phyloP scores from a whole-genome alignment of 139 green algal species.

The Chlorella ohadii region DNA sequence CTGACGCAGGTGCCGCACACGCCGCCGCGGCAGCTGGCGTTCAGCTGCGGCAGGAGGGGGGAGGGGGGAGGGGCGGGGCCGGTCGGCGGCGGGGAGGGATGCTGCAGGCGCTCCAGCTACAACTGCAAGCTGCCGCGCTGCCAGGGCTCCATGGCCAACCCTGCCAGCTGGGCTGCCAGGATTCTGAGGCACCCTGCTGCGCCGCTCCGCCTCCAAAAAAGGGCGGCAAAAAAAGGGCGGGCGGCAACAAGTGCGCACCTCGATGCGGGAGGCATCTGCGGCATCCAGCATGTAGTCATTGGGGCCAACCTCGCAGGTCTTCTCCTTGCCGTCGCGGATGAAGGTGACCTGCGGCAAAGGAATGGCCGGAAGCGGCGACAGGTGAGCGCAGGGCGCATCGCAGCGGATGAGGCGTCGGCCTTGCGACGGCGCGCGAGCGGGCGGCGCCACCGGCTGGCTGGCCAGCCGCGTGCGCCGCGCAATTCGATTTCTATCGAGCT shows the following conservation, averaged over 20 bases:
- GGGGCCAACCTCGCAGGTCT: background rate
- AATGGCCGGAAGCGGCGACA: background rate
- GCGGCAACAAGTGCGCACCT: constrained; percentile 15
- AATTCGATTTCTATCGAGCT: no score
- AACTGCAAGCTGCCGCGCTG: no score
- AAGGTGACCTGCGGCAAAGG: constrained; percentile 25
- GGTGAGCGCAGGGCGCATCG: no score
- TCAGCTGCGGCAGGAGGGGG: background rate
- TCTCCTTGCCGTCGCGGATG: background rate
- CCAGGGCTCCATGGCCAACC: no score
- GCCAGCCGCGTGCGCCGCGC: background rate
- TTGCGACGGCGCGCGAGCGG: background rate
- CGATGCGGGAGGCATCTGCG: constrained; percentile 28
- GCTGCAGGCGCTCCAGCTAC: background rate
- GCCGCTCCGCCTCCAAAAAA: no score
- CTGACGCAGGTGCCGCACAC: constrained; percentile 41
- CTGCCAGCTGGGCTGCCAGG: no score
- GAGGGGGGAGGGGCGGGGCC: background rate
- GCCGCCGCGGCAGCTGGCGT: background rate
- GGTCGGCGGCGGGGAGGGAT: background rate
- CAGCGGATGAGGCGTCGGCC: background rate
- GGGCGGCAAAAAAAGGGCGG: no score
- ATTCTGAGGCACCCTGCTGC: background rate
- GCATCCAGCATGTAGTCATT: constrained; percentile 39
- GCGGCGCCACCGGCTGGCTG: background rate